These are phyloP conservation scores for Dryadomyces quercus-mongolicae DNA, from an alignment of 2,329 filamentous ascomycete genomes.

Conservation along the genomic window DNA sequence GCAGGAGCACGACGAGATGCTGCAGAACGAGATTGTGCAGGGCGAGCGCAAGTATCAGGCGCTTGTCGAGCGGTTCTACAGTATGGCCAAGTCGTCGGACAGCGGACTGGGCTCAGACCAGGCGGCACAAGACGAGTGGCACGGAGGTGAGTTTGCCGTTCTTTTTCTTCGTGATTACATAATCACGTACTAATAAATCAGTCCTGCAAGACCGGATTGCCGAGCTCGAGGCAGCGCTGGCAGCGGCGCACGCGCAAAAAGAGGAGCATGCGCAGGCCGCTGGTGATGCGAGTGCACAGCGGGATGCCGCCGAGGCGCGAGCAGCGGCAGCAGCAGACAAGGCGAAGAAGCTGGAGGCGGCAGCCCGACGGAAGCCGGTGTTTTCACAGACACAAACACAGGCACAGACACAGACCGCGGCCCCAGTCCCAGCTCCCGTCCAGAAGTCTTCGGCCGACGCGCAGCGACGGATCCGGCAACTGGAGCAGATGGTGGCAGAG, in stretches of 20 bases:
- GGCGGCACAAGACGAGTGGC: slow-evolving; percentile 4
- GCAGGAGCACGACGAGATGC: slow-evolving; percentile 15
- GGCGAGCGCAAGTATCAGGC: slow-evolving; percentile 12
- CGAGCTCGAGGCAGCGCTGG: slow-evolving; percentile 10
- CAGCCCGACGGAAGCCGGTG: slow-evolving; percentile 4
- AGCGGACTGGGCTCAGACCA: slow-evolving; percentile 3
- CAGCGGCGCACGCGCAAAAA: slow-evolving; percentile 6
- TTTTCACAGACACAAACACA: no score
- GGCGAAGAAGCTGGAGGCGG: slow-evolving; percentile 3
- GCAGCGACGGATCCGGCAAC: slow-evolving; percentile 11
- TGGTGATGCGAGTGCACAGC: slow-evolving; percentile 2
- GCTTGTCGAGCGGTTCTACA: slow-evolving; percentile 11
- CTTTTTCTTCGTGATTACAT: not conserved
- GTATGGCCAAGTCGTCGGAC: slow-evolving; percentile 5
- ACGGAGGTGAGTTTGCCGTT: slow-evolving; percentile 5
- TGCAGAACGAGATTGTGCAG: slow-evolving; percentile 12
- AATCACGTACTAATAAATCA: not conserved
- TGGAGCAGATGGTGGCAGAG: slow-evolving; percentile 12
- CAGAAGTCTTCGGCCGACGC: not conserved
- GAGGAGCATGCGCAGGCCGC: slow-evolving; percentile 6
- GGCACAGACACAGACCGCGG: no score
- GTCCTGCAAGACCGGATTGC: slow-evolving; percentile 6
- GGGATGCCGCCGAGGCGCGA: slow-evolving; percentile 5
- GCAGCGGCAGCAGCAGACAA: slow-evolving; percentile 4
- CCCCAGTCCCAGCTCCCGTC: no score